phyloP scores from a whole-genome alignment of 306 rosid species.

The Quercus glauca region DNA sequence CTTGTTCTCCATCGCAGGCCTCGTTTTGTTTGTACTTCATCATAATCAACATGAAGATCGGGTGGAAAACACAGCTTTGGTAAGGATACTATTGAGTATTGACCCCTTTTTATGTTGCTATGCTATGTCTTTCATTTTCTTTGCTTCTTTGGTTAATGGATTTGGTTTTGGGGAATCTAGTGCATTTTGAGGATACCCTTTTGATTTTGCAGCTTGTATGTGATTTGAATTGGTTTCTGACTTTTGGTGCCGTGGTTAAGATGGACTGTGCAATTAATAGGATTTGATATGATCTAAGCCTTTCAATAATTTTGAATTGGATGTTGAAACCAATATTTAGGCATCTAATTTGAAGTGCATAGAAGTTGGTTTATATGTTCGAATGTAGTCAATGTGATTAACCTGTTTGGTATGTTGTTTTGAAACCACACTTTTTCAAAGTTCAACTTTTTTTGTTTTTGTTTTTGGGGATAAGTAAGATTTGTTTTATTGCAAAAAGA shows the following conservation, averaged over 20 bases:
- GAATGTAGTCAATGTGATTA: background rate
- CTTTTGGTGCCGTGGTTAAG: background rate
- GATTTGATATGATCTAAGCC: background rate
- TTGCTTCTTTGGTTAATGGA: conserved; percentile 1
- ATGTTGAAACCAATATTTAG: background rate
- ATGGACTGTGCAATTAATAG: background rate
- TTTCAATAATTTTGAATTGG: background rate
- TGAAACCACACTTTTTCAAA: too few species aligned
- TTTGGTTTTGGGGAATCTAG: background rate
- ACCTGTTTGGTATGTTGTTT: too few species aligned
- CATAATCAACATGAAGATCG: conserved; percentile 88
- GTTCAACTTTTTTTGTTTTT: too few species aligned
- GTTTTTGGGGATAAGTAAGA: too few species aligned
- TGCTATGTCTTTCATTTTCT: background rate
- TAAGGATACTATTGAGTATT: conserved; percentile 14
- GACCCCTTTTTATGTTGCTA: background rate
- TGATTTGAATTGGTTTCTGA: conserved; percentile 6
- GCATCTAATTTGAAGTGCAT: background rate
- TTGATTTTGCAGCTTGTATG: conserved; percentile 4
- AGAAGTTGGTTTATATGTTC: background rate
- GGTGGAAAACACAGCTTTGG: conserved; percentile 50
- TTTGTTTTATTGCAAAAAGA: too few species aligned
- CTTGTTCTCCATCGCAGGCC: conserved; percentile 57
- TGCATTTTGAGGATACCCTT: background rate
- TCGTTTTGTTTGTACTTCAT: conserved; percentile 68